Conservation (phyloP, 1,284 basidiomycete genomes). For the Tremellales sp. region DNA sequence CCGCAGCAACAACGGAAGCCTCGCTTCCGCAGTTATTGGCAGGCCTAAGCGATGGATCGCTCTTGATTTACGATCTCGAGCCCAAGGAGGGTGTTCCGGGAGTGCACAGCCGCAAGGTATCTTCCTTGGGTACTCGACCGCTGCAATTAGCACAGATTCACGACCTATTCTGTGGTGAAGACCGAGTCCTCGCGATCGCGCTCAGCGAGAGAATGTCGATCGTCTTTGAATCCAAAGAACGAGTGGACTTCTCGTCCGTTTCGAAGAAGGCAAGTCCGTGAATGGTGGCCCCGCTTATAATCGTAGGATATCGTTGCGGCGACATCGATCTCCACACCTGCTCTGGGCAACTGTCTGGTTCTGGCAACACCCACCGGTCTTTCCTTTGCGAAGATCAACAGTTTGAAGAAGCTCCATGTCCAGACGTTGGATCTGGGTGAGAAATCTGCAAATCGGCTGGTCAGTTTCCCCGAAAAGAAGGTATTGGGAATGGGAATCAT, state of each 20-base stretch:
- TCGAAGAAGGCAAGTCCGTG: constrained; percentile 61
- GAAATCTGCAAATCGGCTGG: constrained; percentile 63
- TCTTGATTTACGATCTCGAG: constrained; percentile 58
- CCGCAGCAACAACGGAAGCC: constrained; percentile 27
- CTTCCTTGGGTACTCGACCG: constrained; percentile 35
- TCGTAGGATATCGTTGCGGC: constrained; percentile 61
- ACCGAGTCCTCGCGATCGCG: constrained; percentile 31
- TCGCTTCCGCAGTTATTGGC: constrained; percentile 61
- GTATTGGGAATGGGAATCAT: constrained; percentile 64
- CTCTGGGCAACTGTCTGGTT: constrained; percentile 57
- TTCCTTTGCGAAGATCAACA: constrained; percentile 62
- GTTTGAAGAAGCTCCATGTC: constrained; percentile 75
- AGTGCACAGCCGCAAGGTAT: constrained; percentile 50
- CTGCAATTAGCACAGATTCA: constrained; percentile 13
- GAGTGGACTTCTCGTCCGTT: constrained; percentile 65
- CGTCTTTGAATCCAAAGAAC: constrained; percentile 61
- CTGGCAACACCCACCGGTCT: constrained; percentile 59
- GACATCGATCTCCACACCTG: constrained; percentile 53
- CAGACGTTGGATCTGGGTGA: constrained; percentile 67
- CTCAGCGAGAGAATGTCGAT: constrained; percentile 43
- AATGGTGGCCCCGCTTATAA: not conserved
- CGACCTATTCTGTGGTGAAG: constrained; percentile 23
- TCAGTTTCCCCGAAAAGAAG: constrained; percentile 56
- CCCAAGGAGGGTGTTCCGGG: constrained; percentile 9
- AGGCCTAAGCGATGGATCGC: constrained; percentile 73